phyloP scores from a whole-genome alignment of 75 land plant species.

The Adiantum capillusveneris region DNA sequence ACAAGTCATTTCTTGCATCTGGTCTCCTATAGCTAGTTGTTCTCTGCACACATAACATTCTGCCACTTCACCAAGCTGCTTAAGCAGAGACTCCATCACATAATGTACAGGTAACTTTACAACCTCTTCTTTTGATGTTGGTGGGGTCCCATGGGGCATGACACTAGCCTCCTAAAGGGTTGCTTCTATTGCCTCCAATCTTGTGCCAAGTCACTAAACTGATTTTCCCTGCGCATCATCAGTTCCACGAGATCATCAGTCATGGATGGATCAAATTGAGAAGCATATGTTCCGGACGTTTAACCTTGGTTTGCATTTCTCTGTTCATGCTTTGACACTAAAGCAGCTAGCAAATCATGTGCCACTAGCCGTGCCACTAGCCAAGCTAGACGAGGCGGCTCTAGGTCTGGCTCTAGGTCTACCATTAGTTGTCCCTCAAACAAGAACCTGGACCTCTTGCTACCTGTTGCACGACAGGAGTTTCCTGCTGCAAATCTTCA shows the following conservation, averaged over 20 bases:
- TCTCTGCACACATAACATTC: slow-evolving; percentile 92
- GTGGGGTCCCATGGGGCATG: slow-evolving; percentile 56
- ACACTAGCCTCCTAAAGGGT: slow-evolving; percentile 46
- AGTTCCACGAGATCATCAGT: slow-evolving; percentile 9
- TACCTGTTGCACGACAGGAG: neutral
- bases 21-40: slow-evolving; percentile 46
- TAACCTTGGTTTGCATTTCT: slow-evolving; percentile 10
- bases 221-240: neutral
- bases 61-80: slow-evolving; percentile 56
- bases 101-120: slow-evolving; percentile 65
- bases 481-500: slow-evolving; percentile 9
- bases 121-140: slow-evolving; percentile 92
- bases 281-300: neutral
- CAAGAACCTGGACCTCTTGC: slow-evolving; percentile 37
- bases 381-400: slow-evolving; percentile 80
- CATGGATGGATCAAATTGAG: slow-evolving; percentile 6
- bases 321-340: slow-evolving; percentile 15
- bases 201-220: slow-evolving; percentile 12
- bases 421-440: slow-evolving; percentile 95
- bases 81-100: slow-evolving; percentile 55
- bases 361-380: too few species aligned
- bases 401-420: slow-evolving; percentile 71
- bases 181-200: slow-evolving; percentile 42
- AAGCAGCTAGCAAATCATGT: slow-evolving; percentile 37
- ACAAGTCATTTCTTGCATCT: slow-evolving; percentile 95